Evolutionary conservation across 768 basidiomycete genomes (phyloP), one percentile per base, ranked within the genome.

Genomic region (Mycena capillaripes): DNA sequence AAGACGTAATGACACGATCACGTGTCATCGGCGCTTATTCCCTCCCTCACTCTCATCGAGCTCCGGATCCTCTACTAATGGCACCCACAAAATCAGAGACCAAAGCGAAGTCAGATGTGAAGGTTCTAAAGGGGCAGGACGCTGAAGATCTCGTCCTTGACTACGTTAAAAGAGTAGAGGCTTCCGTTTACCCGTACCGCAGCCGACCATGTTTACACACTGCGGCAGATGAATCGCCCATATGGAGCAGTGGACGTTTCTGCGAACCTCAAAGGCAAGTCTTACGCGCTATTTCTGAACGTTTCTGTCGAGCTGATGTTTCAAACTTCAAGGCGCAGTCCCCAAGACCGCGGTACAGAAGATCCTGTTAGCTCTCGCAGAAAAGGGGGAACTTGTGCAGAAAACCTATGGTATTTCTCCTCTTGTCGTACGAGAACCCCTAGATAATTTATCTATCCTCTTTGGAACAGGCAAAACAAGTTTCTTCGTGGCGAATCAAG

Each of bases 151-250:
- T 86, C 70, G 86, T 97, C 5, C 82, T 96, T 56, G 90, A 93
- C 71, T 97, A 97, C 80, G 83, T 97, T 77, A 94, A 92, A 85
- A 84, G 82, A 82, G 95, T 93, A 63, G 66, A 59, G 34, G 5
- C 44, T 48, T 62, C 44, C 61, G 21, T 56, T 48, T 48, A 71
- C 58, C 46, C 36, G 36, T 40, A 40, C 60, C 65, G 62, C 69
- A 34, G 70, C 68, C 67, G 59, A 62, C 40, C 23, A 40, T 36
- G 14, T 44, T 29, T 53, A 42, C 53, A 40, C n/a, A n/a, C n/a
- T n/a, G n/a, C n/a, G n/a, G 16, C 77, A 96, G 95, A 95, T 96
- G 90, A 97, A 97, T 81, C 89, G 96, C n/a, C 96, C 96, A 8
- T 97, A 92, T 77, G 96, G 96, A 10, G 95, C 95, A 71, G 96